A percentile compares a stretch with the other conserved stretches of the same genome.
These are phyloP conservation scores for Macrophomina pseudophaseolina DNA, from an alignment of 2,329 filamentous ascomycete species.

Conservation along the genomic window DNA sequence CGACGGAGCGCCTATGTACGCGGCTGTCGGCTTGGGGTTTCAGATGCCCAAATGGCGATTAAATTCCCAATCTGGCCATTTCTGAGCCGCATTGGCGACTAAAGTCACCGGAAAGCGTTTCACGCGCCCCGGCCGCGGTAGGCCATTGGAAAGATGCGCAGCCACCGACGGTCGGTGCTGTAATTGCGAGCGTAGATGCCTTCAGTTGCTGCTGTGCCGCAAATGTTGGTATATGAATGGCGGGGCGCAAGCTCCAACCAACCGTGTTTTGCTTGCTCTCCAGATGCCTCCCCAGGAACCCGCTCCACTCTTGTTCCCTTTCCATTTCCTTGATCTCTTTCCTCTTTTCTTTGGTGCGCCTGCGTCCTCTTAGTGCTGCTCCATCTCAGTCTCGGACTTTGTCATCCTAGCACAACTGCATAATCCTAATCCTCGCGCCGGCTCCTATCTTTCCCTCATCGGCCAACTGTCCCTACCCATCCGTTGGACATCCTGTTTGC, in stretches of 20 bases:
- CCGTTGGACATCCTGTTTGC: background rate
- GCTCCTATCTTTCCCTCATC: conserved; percentile 2
- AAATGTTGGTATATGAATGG: conserved; percentile 21
- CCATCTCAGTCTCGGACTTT: background rate
- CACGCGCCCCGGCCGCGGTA: conserved; percentile 44
- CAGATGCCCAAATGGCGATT: conserved; percentile 29
- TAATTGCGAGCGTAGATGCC: conserved; percentile 10
- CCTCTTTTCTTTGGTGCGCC: conserved; percentile 18
- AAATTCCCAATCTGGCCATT: conserved; percentile 34
- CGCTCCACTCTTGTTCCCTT: background rate
- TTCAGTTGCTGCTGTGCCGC: conserved; percentile 25
- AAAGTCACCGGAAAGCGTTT: conserved; percentile 47
- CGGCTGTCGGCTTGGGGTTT: conserved; percentile 41
- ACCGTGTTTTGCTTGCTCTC: conserved; percentile 14
- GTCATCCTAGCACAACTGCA: background rate
- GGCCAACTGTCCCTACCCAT: background rate
- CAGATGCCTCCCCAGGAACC: conserved; percentile 15
- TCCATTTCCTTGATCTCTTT: conserved; percentile 18
- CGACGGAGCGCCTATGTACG: conserved; percentile 39
- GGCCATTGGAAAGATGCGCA: conserved; percentile 31
- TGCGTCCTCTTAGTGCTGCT: background rate
- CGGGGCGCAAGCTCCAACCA: conserved; percentile 7
- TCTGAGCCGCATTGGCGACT: conserved; percentile 44
- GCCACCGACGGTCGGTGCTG: conserved; percentile 13
- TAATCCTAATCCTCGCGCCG: conserved; percentile 24